Evolutionary conservation across 2,329 filamentous ascomycete species (phyloP).

Genomic region (Exserohilum rostratum): DNA sequence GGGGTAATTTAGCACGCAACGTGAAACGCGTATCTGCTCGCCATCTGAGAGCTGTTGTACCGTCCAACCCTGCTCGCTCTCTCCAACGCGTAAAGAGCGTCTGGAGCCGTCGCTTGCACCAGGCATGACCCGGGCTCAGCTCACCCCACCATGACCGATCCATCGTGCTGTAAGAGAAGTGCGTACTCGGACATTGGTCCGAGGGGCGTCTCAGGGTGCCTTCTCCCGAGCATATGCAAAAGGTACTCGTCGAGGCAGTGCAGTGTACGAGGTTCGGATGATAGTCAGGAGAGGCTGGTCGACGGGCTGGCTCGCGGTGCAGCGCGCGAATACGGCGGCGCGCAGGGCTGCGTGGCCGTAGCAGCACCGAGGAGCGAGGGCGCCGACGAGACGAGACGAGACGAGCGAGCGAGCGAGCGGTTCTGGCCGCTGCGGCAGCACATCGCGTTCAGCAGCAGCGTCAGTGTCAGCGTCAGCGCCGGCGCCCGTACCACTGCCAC

Average conservation of each 20-base stretch:
- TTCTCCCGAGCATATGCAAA: slow-evolving; percentile 16
- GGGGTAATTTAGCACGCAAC: slow-evolving; percentile 26
- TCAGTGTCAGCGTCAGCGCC: slow-evolving; percentile 19
- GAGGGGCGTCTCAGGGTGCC: slow-evolving; percentile 33
- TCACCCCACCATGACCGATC: slow-evolving; percentile 18
- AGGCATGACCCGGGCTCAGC: slow-evolving; percentile 14
- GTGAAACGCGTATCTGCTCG: slow-evolving; percentile 39
- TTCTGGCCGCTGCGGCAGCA: slow-evolving; percentile 1
- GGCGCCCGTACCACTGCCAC: too few relatives aligned
- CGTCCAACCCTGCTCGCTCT: slow-evolving; percentile 8
- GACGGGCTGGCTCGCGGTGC: not conserved
- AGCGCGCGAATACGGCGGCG: slow-evolving; percentile 8
- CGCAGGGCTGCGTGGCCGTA: not conserved
- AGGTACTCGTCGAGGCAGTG: slow-evolving; percentile 6
- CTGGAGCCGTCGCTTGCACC: slow-evolving; percentile 29
- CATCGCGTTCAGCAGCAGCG: slow-evolving; percentile 6
- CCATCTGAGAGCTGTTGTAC: slow-evolving; percentile 12
- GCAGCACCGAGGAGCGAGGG: not conserved
- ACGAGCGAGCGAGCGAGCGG: not conserved
- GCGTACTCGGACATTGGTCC: slow-evolving; percentile 26
- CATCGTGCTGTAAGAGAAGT: slow-evolving; percentile 25
- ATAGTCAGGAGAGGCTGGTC: not conserved
- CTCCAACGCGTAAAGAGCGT: slow-evolving; percentile 25
- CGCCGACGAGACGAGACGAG: too few relatives aligned
- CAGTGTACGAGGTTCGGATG: slow-evolving; percentile 5